A percentile compares a stretch with the other conserved stretches of the same genome.
phyloP scores from a whole-genome alignment of 2,329 filamentous ascomycete genomes.

The Samsoniella hepiali region DNA sequence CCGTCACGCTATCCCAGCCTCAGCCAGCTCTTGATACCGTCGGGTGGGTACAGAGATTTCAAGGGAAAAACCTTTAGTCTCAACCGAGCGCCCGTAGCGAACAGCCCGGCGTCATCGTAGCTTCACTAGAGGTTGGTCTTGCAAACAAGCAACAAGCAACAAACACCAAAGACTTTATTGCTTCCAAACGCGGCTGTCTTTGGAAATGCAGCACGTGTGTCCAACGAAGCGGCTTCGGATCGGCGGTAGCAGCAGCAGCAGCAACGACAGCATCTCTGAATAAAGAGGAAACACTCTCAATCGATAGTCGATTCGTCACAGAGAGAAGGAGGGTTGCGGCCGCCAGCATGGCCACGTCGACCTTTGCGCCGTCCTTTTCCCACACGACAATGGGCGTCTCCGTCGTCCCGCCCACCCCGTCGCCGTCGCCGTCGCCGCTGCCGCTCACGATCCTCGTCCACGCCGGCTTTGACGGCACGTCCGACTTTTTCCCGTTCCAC shows the following conservation, averaged over 20 bases:
- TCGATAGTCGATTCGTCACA: not conserved
- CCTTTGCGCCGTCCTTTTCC: conserved; percentile 11
- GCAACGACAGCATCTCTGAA: not conserved
- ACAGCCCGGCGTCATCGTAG: too few relatives aligned
- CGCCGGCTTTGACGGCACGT: conserved; percentile 30
- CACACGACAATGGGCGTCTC: not conserved
- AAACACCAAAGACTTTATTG: not conserved
- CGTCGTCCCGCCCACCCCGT: not conserved
- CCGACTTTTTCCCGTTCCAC: conserved; percentile 37
- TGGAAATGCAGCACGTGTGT: conserved; percentile 15
- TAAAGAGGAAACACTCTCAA: not conserved
- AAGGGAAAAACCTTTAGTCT: not conserved
- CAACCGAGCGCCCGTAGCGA: not conserved
- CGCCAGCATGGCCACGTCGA: conserved; percentile 4
- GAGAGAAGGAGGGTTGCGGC: conserved; percentile 23
- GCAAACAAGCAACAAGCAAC: not conserved
- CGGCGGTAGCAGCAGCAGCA: not conserved
- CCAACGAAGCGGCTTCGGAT: not conserved
- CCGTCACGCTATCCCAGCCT: not conserved
- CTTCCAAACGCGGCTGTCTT: not conserved
- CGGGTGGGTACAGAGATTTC: not conserved
- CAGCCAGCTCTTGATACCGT: not conserved
- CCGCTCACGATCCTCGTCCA: conserved; percentile 31
- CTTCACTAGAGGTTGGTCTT: not conserved
- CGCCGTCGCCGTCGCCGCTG: conserved; percentile 18